Base-by-base conservation (phyloP, 2,329 filamentous ascomycete species). In the Pestalotiopsis sp. region DNA sequence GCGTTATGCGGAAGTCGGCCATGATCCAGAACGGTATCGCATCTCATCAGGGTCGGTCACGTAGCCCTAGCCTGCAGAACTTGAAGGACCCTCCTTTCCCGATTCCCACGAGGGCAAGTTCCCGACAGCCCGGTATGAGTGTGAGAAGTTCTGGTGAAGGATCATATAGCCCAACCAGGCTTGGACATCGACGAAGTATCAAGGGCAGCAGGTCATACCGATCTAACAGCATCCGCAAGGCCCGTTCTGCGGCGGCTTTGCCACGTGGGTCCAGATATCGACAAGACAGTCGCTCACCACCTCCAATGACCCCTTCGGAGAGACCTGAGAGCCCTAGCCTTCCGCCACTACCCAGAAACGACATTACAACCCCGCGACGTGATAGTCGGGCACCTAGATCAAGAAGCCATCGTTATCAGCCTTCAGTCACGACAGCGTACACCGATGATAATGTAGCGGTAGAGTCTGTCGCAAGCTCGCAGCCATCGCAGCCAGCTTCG, bases 61-160 rank as follows among this genome's bases (percentile, higher is more conserved):
- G 88, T 69, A 94, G 90, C 75, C 90, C 91, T 62, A 93, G 86
- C 77, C 80, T 89, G 66, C 85, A 83, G 64, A 93, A 90, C 69
- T 70, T 83, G 67, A 82, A 79, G 38, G 85, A 89, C 65, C 95
- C 96, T 36, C 96, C 96, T 0, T 98, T 97, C 83, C 95, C 96
- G 0, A 97, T 99, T 6, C 96, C 96, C 0, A 91, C 91, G 3
- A 87, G 96, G 68, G 93, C 93, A 38, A 98, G 95, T 80, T 99
- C 95, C 5, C 90, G 94, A 69, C 91, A 92, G 74, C 87, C 91
- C 25, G 88, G 90, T 0, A 80, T 90, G 69, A 91, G 87, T 72
- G 83, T 87, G 64, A 94, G 92, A 77, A 84, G 85, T 2, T 85
- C 86, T 0, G 89, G 88, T 70, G 94, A 97, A 71, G 92, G 92